Evolutionary conservation across 1,139 yeast species (phyloP), one percentile per base, ranked within the genome.

Genomic region (Zygoascus meyerae): DNA sequence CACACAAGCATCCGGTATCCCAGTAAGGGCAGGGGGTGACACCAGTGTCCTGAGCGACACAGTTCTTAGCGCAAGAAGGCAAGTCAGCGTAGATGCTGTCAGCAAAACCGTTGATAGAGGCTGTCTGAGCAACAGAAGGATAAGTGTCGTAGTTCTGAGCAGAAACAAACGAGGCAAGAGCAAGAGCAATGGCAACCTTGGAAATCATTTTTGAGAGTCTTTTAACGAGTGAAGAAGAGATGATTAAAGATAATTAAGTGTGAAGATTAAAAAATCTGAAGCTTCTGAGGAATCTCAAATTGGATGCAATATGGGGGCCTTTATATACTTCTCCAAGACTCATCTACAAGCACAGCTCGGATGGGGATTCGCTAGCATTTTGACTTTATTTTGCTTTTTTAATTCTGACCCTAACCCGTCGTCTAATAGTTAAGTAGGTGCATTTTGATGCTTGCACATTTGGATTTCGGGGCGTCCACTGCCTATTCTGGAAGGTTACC

Each of bases 1-100:
- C 75, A 40, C 78, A 74, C 55, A 74, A 67, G 57, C 78, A 74
- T 3, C 78, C 78, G 29, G 78, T 71, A 54, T 74, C 78, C 78
- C 78, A 74, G 65, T 73, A 73, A 41, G 78, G 78, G 56, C 78
- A 74, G 32, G 54, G 54, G 6, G 54, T 51, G 26, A 12, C 18
- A 15, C 34, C 40, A 21, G 49, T 47, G 18, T 53, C 44, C 34
- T 29, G 33, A 11, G 32, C 42, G 9, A 53, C 56, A 40, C 56
- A 53, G 62, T 57, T 57, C 54, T 68, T 57, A 40, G 78, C 79
- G 62, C 79, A 74, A 2, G 56, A 53, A 15, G 79, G 78, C 35
- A 74, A 62, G n/a, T 54, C 49, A 46, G 54, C 65, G 55, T 69
- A 65, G 46, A 75, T 69, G 29, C 74, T 75, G 56, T 75, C 79